Conservation (phyloP, 805 yeast species). For the Suhomyces sp. region DNA sequence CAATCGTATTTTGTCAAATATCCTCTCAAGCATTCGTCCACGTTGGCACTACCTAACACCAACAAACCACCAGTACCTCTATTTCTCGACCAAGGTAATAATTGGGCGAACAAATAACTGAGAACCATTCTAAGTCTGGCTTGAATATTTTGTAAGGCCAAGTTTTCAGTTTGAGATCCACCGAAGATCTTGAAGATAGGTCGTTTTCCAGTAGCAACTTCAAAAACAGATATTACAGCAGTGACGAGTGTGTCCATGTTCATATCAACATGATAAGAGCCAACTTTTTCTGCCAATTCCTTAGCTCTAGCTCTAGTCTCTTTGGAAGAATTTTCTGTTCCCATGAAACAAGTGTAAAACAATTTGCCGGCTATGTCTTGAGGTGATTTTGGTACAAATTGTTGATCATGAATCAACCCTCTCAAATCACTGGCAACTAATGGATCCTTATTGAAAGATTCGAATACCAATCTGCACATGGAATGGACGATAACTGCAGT, state of each 20-base stretch:
- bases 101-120: conserved; percentile 88
- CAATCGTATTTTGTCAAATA: conserved; percentile 96
- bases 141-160: conserved; percentile 95
- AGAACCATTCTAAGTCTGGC: conserved; percentile 95
- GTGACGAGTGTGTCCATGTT: conserved; percentile 85
- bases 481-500: conserved; percentile 92
- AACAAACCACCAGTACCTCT: conserved; percentile 69
- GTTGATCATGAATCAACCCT: conserved; percentile 54
- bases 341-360: conserved; percentile 94
- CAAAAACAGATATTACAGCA: conserved; percentile 74
- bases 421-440: conserved; percentile 80
- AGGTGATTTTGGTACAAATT: conserved; percentile 72
- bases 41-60: conserved; percentile 95
- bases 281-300: conserved; percentile 69
- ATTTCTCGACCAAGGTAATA: conserved; percentile 92
- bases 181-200: conserved; percentile 93
- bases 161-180: conserved; percentile 85
- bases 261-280: conserved; percentile 86
- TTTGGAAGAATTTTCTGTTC: conserved; percentile 84
- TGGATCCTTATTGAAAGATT: conserved; percentile 60
- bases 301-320: conserved; percentile 87
- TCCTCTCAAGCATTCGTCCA: conserved; percentile 94
- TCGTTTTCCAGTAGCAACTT: conserved; percentile 83
- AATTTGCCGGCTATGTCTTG: conserved; percentile 72
- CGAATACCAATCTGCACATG: conserved; percentile 84